phyloP scores from a whole-genome alignment of 179 eudicot genomes.

The Dionaea muscipula region DNA sequence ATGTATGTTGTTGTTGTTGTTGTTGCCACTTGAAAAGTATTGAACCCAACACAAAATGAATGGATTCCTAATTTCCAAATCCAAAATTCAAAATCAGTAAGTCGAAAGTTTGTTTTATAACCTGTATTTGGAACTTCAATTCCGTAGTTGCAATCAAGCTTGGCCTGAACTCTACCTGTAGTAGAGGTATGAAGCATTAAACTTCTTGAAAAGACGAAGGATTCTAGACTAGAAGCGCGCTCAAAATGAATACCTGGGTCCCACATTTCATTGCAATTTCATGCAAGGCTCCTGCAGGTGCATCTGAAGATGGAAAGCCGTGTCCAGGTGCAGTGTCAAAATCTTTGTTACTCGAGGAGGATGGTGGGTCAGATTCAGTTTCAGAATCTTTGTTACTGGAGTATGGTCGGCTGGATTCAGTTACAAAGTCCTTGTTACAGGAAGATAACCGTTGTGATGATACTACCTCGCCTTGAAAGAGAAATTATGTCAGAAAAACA shows the following conservation, averaged over 20 bases:
- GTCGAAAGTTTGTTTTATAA: slow-evolving; percentile 12
- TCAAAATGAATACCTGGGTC: slow-evolving; percentile 47
- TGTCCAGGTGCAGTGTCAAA: slow-evolving; percentile 47
- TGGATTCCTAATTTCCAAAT: background rate
- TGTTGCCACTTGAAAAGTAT: too few relatives aligned
- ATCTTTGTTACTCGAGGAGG: slow-evolving; percentile 50
- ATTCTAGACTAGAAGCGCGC: background rate
- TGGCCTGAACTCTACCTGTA: slow-evolving; percentile 69
- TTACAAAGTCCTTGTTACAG: slow-evolving; percentile 31
- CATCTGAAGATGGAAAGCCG: slow-evolving; percentile 31
- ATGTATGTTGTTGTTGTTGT: too few relatives aligned
- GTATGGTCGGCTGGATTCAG: slow-evolving; percentile 26
- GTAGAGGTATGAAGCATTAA: background rate
- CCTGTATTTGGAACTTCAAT: slow-evolving; percentile 70
- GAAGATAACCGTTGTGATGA: slow-evolving; percentile 42
- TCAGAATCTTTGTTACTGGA: slow-evolving; percentile 45
- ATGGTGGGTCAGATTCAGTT: slow-evolving; percentile 34
- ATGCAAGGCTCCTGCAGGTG: slow-evolving; percentile 53
- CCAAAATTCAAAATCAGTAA: too few relatives aligned
- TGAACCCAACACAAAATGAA: too few relatives aligned
- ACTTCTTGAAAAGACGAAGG: background rate
- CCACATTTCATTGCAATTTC: slow-evolving; percentile 82
- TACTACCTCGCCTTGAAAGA: slow-evolving; percentile 48
- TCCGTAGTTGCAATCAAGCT: slow-evolving; percentile 38
- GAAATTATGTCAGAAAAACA: background rate